Evolutionary conservation across 1,284 basidiomycete genomes (phyloP), one percentile per base, ranked within the genome.

Genomic region (Sporisorium sorghi): DNA sequence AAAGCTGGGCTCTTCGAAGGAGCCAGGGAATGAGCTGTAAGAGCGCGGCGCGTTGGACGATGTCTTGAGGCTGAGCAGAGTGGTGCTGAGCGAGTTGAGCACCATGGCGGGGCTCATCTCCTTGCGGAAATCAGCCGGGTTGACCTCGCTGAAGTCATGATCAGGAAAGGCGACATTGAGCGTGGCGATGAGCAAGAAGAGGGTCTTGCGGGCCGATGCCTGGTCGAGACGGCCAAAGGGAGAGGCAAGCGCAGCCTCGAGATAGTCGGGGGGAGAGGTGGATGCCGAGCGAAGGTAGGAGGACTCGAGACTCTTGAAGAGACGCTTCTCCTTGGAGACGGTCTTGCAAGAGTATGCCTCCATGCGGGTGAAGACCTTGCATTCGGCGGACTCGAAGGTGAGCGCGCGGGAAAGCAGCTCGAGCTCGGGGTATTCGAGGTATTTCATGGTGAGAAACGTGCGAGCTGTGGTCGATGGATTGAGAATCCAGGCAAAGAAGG

Each of bases 341-440:
- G 94, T 92, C 88, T 99, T 99, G 89, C 94, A 96, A 78, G 92
- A 94, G 87, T 98, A 99, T 0, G 94, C 94, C 86, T 99, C 96
- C 85, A 99, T 91, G 76, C 94, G 90, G 39, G 93, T 95, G 85
- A 93, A 91, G 19, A 97, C 93, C 28, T 91, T 90, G 85, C 93
- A 93, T 86, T 97, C 94, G 51, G 92, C 90, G 6, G 93, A 91
- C 58, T 86, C 85, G 59, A 85, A 84, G 21, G 86, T 92, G 48
- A 96, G 90, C n/a, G 91, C 90, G 77, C 90, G 89, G 0, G 93
- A 91, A 61, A 96, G 89, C 60, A 89, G 89, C 24, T 90, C 89
- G 28, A 95, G 88, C 62, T 91, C 89, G 35, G 93, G 92, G 58
- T 89, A 89, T 84, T 95, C 93, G 81, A 96, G 92, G 86, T 91